Evolutionary conservation across 2,329 filamentous ascomycete genomes (phyloP), one percentile per base, ranked within the genome.

Genomic region (Colletotrichum lini): DNA sequence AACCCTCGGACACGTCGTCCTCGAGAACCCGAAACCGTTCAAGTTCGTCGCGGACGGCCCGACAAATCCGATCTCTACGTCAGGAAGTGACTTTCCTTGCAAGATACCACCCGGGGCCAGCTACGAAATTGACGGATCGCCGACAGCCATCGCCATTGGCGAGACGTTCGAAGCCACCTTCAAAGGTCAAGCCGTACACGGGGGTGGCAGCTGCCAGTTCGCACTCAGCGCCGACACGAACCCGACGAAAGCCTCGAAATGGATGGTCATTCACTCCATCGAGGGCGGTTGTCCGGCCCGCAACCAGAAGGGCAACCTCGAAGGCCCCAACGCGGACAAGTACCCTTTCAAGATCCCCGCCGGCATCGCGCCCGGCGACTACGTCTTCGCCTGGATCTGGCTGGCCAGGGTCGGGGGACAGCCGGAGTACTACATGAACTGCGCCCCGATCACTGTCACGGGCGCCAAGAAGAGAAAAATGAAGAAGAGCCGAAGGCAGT

Each of bases 331-430:
- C 4, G 16, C 47, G 53, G 68, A 71, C 63, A 56, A 71, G 58
- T 71, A 63, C 13, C 40, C 65, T n/a, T 71, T 71, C 52, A 15
- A 21, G 4, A 47, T 71, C 8, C 68, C 68, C 6, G n/a, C 56
- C 18, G 60, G 58, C n/a, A 71, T 71, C 21, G 15, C 58, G 23
- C 68, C 68, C 8, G 68, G 68, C 0, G 68, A 71, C 35, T 71
- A 71, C 21, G 58, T 65, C 13, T 71, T 71, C n/a, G 68, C 68
- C 38, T 71, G 68, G 68, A 68, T 49, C n/a, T 71, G 68, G 68
- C 65, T 63, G 23, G 65, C 68, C 15, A 54, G 68, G 0, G 45
- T 71, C 8, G 68, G 65, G 0, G 65, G 65, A 0, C 64, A 68
- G 40, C 68, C 68, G 0, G 65, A 71, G 58, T 71, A 71, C 15